Evolutionary conservation across 2,329 filamentous ascomycete species (phyloP), one percentile per base, ranked within the genome.

Genomic region (Diplodia scrobiculata): DNA sequence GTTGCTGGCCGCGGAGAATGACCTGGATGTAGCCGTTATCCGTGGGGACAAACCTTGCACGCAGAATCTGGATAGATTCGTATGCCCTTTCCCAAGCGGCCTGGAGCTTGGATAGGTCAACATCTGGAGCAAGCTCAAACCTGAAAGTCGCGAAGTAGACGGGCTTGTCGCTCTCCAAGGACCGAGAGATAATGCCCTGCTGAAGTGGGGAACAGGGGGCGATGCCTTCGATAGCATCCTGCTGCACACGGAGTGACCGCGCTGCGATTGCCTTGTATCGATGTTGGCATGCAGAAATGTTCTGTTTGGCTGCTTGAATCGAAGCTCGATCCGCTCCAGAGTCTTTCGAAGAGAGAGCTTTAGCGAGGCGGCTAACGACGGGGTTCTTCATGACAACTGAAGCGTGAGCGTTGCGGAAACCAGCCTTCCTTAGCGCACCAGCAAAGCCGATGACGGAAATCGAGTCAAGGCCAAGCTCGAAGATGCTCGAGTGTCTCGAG

Each of bases 391-490:
- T 85, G 3, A 97, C 81, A 0, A 86, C 70, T 0, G 90, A 87
- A 1, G 91, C 84, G 7, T 85, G 87, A 0, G 86, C 87, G 14
- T 82, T 79, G 1, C 72, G 38, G 63, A 92, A 85, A 0, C 91
- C 91, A 1, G 79, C 79, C 2, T 83, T 80, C 70, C 87, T 90
- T 14, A 97, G 79, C 13, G 82, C 76, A 5, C 84, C 82, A 0
- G 89, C 84, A 34, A 97, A 83, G 7, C 87, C 84, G 53, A 96
- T 87, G 0, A 89, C 90, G 0, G 91, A 92, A 17, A 97, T 92
- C 0, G 93, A 97, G 72, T 97, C 94, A 27, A 97, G 82, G 0
- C 93, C 94, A 1, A 96, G 80, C 69, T 96, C 91, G 71, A 95
- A 96, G 19, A 97, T 85, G 67, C 87, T 96, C 0, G 87, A 87